Conservation (phyloP, 176 grass and related monocot species). For the Carex myosuroides region DNA sequence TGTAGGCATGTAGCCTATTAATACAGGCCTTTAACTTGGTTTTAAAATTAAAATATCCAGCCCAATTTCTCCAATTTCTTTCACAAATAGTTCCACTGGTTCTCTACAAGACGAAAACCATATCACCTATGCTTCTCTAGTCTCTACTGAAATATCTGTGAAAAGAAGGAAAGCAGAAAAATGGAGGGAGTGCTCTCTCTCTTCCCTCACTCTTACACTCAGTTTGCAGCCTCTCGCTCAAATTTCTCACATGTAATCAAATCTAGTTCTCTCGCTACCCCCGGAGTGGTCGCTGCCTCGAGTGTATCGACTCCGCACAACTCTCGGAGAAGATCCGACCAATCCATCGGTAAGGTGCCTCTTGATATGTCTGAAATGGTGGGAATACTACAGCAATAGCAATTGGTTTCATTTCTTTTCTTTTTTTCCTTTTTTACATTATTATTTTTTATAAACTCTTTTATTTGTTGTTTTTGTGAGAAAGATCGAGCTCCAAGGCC, state of each 20-base stretch:
- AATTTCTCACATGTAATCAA: constrained; percentile 3
- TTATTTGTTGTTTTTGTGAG: constrained; percentile 21
- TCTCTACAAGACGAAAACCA: too few relatives aligned
- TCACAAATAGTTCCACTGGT: too few relatives aligned
- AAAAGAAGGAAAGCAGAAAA: neutral
- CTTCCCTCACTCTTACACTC: neutral
- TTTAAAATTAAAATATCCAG: too few relatives aligned
- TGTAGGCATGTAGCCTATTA: too few relatives aligned
- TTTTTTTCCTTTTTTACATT: neutral
- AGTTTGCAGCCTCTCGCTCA: neutral
- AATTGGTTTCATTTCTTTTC: neutral
- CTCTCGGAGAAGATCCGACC: neutral
- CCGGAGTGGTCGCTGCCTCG: neutral
- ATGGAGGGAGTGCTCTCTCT: constrained; percentile 32
- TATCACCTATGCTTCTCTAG: too few relatives aligned
- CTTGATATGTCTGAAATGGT: neutral
- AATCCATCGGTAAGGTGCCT: neutral
- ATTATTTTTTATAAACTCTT: neutral
- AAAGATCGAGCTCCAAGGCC: constrained; percentile 29
- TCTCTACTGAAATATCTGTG: neutral
- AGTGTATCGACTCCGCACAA: neutral
- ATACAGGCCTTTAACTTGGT: too few relatives aligned
- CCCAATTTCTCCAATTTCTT: too few relatives aligned
- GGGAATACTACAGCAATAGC: neutral
- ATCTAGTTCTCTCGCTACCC: neutral